Base-by-base conservation (phyloP, 1,284 basidiomycete genomes). In the Cutaneotrichosporon spelunceum region DNA sequence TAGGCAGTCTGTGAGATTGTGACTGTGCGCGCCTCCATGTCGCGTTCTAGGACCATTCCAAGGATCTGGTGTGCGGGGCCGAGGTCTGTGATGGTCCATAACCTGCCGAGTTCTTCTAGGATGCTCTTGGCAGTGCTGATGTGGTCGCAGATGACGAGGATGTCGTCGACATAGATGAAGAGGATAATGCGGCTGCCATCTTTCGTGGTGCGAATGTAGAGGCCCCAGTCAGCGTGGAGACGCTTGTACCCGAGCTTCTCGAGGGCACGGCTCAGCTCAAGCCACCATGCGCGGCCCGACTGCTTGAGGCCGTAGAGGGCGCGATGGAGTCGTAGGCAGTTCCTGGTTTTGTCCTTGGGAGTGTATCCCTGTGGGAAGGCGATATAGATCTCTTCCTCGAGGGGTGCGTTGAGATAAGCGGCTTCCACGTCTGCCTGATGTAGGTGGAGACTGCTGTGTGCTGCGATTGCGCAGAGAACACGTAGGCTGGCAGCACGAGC, bases 371-470 rank as follows among this genome's bases (percentile, higher is more conserved):
- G 36, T 0, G 78, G 78, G 4, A 67, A 66, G 9, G 63, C 45
- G 64, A 81, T 72, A 66, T 76, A 80, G 29, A 82, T 70, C 1
- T 83, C 79, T 14, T 36, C 14, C 0, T 81, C 71, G 0, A 85
- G 72, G 0, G 72, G 45, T 1, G 80, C 81, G 65, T 82, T 79
- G 0, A 83, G 72, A 64, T 81, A 85, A 0, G 83, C 82, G 0
- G 78, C 82, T 34, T 82, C 81, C 47, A 85, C 70, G 62, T 85
- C 81, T 4, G 83, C 70, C 45, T 82, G 79, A 23, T 77, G 70
- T 1, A 80, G 56, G 23, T 81, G 74, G 73, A 80, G 81, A 48
- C 76, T 72, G 53, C 83, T 71, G 2, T 57, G 19, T 9, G 81
- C 79, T 7, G 79, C 81, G 2, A 83, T 65, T 10, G 80, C 69